Conservation (phyloP, 78 protist species). For the Tieghemostelium lacteum region DNA sequence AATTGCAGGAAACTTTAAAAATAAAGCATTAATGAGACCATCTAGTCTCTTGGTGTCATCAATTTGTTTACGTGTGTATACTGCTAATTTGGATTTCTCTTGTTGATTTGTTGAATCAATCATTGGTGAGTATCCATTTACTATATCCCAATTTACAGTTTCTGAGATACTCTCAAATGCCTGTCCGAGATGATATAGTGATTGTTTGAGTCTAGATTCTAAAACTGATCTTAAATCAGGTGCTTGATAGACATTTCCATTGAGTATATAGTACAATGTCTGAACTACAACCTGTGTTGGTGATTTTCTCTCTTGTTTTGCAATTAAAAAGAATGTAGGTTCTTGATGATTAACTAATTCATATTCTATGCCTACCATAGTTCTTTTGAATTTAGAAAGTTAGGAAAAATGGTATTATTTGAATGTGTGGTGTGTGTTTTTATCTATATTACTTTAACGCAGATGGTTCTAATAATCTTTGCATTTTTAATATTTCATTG, state of each 20-base stretch:
- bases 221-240: conserved; percentile 39
- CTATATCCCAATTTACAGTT: conserved; percentile 45
- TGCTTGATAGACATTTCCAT: conserved; percentile 64
- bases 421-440: neutral
- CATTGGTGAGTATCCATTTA: conserved; percentile 32
- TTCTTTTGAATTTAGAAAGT: neutral
- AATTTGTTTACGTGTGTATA: conserved; percentile 50
- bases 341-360: conserved; percentile 8
- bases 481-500: conserved; percentile 72
- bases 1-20: too few relatives aligned
- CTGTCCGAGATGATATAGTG: conserved; percentile 33
- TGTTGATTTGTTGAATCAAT: conserved; percentile 43
- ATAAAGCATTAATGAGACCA: conserved; percentile 30
- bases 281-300: conserved; percentile 28
- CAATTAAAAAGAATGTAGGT: conserved; percentile 36
- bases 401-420: neutral
- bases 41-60: conserved; percentile 62
- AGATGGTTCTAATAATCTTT: conserved; percentile 41
- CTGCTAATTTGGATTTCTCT: conserved; percentile 41
- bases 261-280: conserved; percentile 38
- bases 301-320: conserved; percentile 37
- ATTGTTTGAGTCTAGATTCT: conserved; percentile 37
- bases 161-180: conserved; percentile 34
- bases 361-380: conserved; percentile 68
- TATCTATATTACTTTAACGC: conserved; percentile 40